phyloP scores from a whole-genome alignment of 345 rosid genomes.

The sweet orange (Citrus sinensis) region DVS_A1.0 CM039161.1:1365501-1366000 shows the following conservation, averaged over 20 bases:
- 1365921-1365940: neutral
- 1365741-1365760: neutral
- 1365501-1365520: neutral
- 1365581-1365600: neutral
- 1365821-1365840: neutral
- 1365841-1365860: neutral
- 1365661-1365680: neutral
- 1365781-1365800: conserved; percentile 22
- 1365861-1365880: conserved; percentile 14
- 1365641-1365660: conserved; percentile 3
- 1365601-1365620: conserved; percentile 6
- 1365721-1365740: neutral
- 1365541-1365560: neutral
- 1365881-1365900: neutral
- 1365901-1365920: neutral
- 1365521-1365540: neutral
- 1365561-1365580: neutral
- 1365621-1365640: neutral
- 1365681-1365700: neutral
- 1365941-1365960: conserved; percentile 11
- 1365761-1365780: neutral
- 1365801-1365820: neutral
- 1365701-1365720: neutral
- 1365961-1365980: conserved; percentile 93
- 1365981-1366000: conserved; percentile 93